A percentile compares a stretch with the other conserved stretches of the same genome.
Evolutionary conservation across 2,329 filamentous ascomycete genomes (phyloP).

Genomic region (Clonostachys solani): DNA sequence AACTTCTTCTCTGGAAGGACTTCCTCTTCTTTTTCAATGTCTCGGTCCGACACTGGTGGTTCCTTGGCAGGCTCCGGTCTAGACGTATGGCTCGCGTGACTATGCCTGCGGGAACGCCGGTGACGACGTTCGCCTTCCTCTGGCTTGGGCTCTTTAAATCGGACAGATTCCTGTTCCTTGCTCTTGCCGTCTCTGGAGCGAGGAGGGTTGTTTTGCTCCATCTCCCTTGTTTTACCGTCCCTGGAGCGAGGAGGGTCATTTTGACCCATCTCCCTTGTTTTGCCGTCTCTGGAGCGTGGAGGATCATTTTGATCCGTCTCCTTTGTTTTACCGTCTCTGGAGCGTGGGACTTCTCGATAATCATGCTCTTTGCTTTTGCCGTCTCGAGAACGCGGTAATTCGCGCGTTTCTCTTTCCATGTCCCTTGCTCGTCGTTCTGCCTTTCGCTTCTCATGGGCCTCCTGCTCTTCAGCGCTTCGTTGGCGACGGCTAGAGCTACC

Average conservation of each 20-base stretch:
- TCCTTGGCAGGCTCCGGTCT: conserved; percentile 14
- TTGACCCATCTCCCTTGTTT: conserved; percentile 17
- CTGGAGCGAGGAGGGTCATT: conserved; percentile 9
- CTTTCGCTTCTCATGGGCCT: conserved; percentile 43
- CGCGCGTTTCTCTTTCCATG: conserved; percentile 43
- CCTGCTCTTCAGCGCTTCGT: conserved; percentile 44
- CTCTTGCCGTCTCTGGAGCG: not conserved
- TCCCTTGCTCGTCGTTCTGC: conserved; percentile 39
- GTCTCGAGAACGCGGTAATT: conserved; percentile 28
- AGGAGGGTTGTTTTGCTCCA: conserved; percentile 5
- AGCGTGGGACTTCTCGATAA: conserved; percentile 9
- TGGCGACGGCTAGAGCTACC: conserved; percentile 23
- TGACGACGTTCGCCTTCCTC: conserved; percentile 14
- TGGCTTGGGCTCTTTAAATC: conserved; percentile 3
- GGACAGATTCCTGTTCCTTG: conserved; percentile 1
- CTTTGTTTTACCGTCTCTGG: conserved; percentile 10
- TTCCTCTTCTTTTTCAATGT: conserved; percentile 13
- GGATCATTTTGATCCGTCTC: conserved; percentile 40
- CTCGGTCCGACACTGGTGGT: conserved; percentile 16
- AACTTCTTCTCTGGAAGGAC: conserved; percentile 31
- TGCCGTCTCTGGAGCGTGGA: not conserved
- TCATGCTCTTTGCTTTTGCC: conserved; percentile 17
- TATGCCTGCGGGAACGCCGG: conserved; percentile 6
- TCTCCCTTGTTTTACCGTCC: not conserved
- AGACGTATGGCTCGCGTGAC: conserved; percentile 23